Evolutionary conservation across 1,139 yeast genomes (phyloP), one percentile per base, ranked within the genome.

Genomic region (Kodamaea sp.): DNA sequence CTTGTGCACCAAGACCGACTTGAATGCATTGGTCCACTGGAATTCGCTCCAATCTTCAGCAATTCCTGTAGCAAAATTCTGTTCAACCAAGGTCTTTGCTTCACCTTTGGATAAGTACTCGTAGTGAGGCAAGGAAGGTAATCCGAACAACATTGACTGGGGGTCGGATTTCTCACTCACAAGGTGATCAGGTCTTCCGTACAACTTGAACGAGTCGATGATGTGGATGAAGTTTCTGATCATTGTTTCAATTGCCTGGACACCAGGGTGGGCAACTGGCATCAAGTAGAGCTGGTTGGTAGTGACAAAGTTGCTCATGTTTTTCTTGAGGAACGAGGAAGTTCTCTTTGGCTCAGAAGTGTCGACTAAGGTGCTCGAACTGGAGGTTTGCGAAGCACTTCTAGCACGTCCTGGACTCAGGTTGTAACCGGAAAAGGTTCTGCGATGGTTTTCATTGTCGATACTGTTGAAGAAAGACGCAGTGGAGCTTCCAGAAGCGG

Each of bases 181-280:
- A 43, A 77, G 69, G 38, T 65, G 77, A 16, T 58, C 53, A 1
- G 83, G 83, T 36, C 82, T 61, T 2, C 83, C 83, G 45, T 76
- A 77, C 29, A 77, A 56, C 47, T 64, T 70, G 57, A 75, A 77
- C 5, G 77, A 59, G 50, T 77, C 80, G 50, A 76, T 61, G 14
- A 75, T 64, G 34, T 78, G 80, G 29, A 77, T 65, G 37, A 71
- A 63, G 48, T 73, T 63, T 38, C 83, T 60, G 29, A 77, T 61
- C 81, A 76, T 76, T 21, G 78, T 77, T 51, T 77, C 82, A 18
- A 70, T 60, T n/a, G 76, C 75, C 25, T 63, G 59, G 9, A 77
- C 81, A 10, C 80, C 78, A 0, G 80, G 78, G 49, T 77, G 83
- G 7, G 72, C 43, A 21, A 64, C 66, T 2, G 83, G 82, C 66